phyloP scores from a whole-genome alignment of 2,329 filamentous ascomycete genomes.

The Zarea fungicola region DNA sequence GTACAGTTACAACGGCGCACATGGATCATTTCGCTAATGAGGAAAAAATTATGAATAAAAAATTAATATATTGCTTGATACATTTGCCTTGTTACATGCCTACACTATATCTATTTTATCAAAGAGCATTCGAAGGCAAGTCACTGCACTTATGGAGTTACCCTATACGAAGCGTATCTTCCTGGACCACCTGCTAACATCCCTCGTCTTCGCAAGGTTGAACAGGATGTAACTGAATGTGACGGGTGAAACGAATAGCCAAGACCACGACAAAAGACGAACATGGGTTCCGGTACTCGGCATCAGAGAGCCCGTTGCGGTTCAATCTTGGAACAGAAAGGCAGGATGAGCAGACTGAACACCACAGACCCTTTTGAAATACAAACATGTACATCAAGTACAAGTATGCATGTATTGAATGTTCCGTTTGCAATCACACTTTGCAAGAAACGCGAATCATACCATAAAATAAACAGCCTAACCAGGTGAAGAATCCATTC shows the following conservation, averaged over 20 bases:
- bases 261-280: conserved; percentile 38
- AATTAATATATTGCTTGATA: too few species aligned
- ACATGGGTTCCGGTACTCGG: conserved; percentile 28
- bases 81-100: too few species aligned
- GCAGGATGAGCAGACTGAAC: conserved; percentile 48
- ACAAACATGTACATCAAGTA: too few species aligned
- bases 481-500: not conserved
- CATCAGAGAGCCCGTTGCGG: conserved; percentile 56
- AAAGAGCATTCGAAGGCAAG: too few species aligned
- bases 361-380: conserved; percentile 49
- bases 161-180: too few species aligned
- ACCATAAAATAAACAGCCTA: not conserved
- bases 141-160: too few species aligned
- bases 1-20: too few species aligned
- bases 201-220: not conserved
- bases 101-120: too few species aligned
- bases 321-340: conserved; percentile 51
- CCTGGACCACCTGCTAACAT: not conserved
- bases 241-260: conserved; percentile 60
- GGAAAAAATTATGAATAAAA: too few species aligned
- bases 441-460: not conserved
- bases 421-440: not conserved
- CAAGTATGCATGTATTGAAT: not conserved
- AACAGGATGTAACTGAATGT: conserved; percentile 34
- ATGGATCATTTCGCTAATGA: too few species aligned